Evolutionary conservation across 352 stramenopile genomes (phyloP).

Genomic region (Pythium aphanidermatum): DNA sequence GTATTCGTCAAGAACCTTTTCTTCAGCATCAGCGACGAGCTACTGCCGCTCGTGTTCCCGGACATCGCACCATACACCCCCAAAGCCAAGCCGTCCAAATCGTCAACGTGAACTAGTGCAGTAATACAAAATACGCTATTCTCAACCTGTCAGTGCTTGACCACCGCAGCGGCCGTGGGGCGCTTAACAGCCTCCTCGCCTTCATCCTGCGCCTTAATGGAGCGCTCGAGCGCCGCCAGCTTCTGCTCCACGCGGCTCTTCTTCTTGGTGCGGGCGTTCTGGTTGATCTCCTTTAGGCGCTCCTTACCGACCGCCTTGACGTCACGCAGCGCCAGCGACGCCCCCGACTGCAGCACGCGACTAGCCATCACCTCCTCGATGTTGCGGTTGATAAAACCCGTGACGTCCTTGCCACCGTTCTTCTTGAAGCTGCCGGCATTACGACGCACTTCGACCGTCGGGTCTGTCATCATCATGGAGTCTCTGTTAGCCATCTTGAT

Average conservation of each 20-base stretch:
- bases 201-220: constrained; percentile 77
- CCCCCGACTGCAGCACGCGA: constrained; percentile 68
- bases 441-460: constrained; percentile 74
- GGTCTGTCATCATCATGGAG: constrained; percentile 32
- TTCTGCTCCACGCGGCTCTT: constrained; percentile 83
- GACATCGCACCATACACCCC: constrained; percentile 46
- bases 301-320: constrained; percentile 73
- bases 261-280: constrained; percentile 77
- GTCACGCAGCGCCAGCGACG: constrained; percentile 49
- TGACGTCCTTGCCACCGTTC: constrained; percentile 67
- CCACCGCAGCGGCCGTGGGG: constrained; percentile 14
- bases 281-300: constrained; percentile 82
- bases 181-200: constrained; percentile 30
- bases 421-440: constrained; percentile 70
- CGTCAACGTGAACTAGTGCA: no score
- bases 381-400: constrained; percentile 83
- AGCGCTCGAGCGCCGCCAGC: constrained; percentile 61
- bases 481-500: background rate
- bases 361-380: constrained; percentile 85
- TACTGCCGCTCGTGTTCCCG: constrained; percentile 72
- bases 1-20: constrained; percentile 84
- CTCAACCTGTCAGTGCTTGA: constrained; percentile 15
- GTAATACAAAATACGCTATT: no score
- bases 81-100: constrained; percentile 16
- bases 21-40: constrained; percentile 72